Conservation (phyloP, 2,329 filamentous ascomycete genomes). For the Pseudocercospora ulei region DNA sequence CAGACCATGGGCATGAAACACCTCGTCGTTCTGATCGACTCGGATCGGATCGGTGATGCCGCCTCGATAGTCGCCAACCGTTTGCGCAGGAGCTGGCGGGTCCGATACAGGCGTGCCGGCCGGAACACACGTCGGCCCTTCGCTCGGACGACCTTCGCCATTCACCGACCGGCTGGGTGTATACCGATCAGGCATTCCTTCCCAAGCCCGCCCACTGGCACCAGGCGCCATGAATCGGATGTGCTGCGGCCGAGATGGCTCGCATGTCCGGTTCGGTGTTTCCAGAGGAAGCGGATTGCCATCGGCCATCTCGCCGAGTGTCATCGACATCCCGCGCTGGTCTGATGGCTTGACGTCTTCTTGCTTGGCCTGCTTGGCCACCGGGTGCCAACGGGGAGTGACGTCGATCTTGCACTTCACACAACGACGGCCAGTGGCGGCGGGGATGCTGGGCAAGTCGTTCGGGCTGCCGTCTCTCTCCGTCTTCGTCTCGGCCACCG, state of each 20-base stretch:
- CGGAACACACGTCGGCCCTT: slow-evolving; percentile 9
- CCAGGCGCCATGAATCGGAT: slow-evolving; percentile 29
- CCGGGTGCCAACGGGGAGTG: slow-evolving; percentile 52
- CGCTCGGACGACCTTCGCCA: slow-evolving; percentile 12
- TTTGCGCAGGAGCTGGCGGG: slow-evolving; percentile 4
- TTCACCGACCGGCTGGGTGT: slow-evolving; percentile 10
- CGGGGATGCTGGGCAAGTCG: slow-evolving; percentile 25
- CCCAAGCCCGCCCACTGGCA: slow-evolving; percentile 27
- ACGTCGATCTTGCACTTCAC: slow-evolving; percentile 51
- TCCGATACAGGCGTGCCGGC: slow-evolving; percentile 12
- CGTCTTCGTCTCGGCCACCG: slow-evolving; percentile 26
- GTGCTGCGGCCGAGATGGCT: slow-evolving; percentile 13
- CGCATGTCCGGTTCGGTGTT: not conserved
- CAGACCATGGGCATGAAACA: slow-evolving; percentile 25
- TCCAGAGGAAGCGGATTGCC: slow-evolving; percentile 10
- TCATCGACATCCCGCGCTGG: slow-evolving; percentile 20
- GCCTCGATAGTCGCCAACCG: slow-evolving; percentile 18
- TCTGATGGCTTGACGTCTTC: slow-evolving; percentile 14
- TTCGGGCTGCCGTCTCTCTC: slow-evolving; percentile 26
- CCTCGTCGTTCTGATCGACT: slow-evolving; percentile 20
- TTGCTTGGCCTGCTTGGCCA: slow-evolving; percentile 15
- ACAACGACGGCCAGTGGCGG: slow-evolving; percentile 36
- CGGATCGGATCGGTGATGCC: slow-evolving; percentile 13
- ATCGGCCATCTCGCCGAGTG: slow-evolving; percentile 25
- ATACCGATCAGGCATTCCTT: slow-evolving; percentile 28